phyloP scores from a whole-genome alignment of 305 asterid species.

The Fraxinus xanthoxyloides region DNA sequence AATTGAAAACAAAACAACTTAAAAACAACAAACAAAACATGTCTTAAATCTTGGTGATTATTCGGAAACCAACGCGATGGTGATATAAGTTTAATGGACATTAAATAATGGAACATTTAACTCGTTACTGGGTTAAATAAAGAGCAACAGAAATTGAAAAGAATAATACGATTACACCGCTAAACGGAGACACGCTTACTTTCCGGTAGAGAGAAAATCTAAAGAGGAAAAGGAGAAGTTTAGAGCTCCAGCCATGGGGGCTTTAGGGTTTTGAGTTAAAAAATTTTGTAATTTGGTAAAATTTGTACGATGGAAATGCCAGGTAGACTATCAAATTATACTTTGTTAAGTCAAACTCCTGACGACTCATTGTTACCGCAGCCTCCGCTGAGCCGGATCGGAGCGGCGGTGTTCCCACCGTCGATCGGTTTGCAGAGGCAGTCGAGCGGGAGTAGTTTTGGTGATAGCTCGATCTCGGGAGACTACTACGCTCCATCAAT shows the following conservation, averaged over 20 bases:
- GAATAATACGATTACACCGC: not conserved
- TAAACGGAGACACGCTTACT: not conserved
- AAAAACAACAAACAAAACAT: too few relatives aligned
- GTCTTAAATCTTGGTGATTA: too few relatives aligned
- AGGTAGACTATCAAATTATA: conserved; percentile 72
- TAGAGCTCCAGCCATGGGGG: conserved; percentile 24
- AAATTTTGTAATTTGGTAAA: not conserved
- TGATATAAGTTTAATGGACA: not conserved
- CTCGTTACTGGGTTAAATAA: not conserved
- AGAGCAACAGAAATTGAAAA: not conserved
- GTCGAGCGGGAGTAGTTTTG: conserved; percentile 96
- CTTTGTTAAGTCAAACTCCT: conserved; percentile 55
- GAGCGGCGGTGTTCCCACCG: conserved; percentile 41
- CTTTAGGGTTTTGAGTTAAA: conserved; percentile 26
- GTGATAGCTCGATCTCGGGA: conserved; percentile 87
- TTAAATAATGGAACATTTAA: too few relatives aligned
- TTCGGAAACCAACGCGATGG: not conserved
- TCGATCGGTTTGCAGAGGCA: conserved; percentile 77
- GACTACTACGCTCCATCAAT: conserved; percentile 65
- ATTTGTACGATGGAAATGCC: conserved; percentile 62
- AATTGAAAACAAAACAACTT: too few relatives aligned
- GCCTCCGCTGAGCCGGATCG: conserved; percentile 35
- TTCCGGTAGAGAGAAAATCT: not conserved
- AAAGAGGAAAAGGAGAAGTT: not conserved
- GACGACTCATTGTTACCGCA: conserved; percentile 14